These are phyloP conservation scores for Lachancea meyersii DNA, from an alignment of 805 yeast genomes.

Conservation along the genomic window DNA sequence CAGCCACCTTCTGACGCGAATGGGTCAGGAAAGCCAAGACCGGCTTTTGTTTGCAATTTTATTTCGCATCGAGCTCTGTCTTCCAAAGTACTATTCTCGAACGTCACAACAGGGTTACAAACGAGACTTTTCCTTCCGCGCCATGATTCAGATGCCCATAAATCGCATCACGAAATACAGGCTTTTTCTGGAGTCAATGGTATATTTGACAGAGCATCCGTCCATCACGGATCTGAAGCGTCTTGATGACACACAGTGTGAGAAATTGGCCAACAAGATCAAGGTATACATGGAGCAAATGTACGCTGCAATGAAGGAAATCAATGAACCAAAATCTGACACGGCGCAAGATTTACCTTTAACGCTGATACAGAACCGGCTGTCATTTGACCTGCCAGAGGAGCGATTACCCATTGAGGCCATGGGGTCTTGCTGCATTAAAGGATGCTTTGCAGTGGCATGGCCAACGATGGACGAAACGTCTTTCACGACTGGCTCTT, in stretches of 20 bases:
- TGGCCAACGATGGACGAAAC: slow-evolving; percentile 33
- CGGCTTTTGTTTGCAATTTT: slow-evolving; percentile 7
- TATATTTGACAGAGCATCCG: slow-evolving; percentile 17
- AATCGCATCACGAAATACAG: slow-evolving; percentile 45
- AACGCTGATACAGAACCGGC: slow-evolving; percentile 6
- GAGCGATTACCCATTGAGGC: slow-evolving; percentile 10
- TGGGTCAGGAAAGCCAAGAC: slow-evolving; percentile 9
- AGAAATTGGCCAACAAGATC: slow-evolving; percentile 18
- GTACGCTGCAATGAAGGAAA: slow-evolving; percentile 24
- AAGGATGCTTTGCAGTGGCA: slow-evolving; percentile 38
- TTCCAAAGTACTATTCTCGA: slow-evolving; percentile 7
- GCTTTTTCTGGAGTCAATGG: slow-evolving; percentile 42
- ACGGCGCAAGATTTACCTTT: slow-evolving; percentile 10
- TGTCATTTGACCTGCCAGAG: slow-evolving; percentile 4
- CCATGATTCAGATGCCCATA: slow-evolving; percentile 50
- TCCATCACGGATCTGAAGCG: slow-evolving; percentile 5
- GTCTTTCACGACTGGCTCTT: slow-evolving; percentile 7
- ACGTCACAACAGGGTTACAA: slow-evolving; percentile 9
- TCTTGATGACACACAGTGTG: slow-evolving; percentile 2
- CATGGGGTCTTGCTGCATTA: slow-evolving; percentile 19
- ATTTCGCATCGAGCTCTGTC: slow-evolving; percentile 8
- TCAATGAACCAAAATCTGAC: slow-evolving; percentile 21
- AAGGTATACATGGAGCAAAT: slow-evolving; percentile 13
- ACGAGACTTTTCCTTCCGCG: slow-evolving; percentile 45
- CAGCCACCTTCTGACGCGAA: slow-evolving; percentile 6